Conservation (phyloP, 345 rosid species). For the Gynandropsis gynandra region DNA sequence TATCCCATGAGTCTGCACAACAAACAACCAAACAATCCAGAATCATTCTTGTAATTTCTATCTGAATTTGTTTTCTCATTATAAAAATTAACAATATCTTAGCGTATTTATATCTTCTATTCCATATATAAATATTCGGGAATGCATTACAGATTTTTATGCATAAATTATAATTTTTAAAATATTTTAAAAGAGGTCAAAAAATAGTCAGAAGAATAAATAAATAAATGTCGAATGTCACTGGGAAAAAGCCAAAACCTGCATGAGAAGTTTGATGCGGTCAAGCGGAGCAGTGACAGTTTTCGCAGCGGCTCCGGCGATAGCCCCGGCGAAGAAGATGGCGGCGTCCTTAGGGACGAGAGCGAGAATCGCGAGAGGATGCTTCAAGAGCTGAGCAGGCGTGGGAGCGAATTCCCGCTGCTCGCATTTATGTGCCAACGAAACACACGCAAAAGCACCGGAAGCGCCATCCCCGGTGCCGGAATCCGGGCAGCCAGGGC, state of each 20-base stretch:
- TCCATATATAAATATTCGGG: too few species aligned
- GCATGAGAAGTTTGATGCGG: conserved; percentile 94
- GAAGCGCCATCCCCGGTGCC: conserved; percentile 17
- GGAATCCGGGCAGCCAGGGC: not conserved
- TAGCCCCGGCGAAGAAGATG: conserved; percentile 82
- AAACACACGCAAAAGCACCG: conserved; percentile 50
- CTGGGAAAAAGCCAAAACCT: conserved; percentile 38
- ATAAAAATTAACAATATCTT: too few species aligned
- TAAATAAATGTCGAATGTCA: not conserved
- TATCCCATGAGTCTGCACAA: conserved; percentile 68
- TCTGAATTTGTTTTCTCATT: too few species aligned
- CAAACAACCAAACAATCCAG: not conserved
- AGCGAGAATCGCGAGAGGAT: conserved; percentile 68
- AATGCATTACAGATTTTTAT: too few species aligned
- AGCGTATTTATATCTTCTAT: too few species aligned
- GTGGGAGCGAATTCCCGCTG: conserved; percentile 48
- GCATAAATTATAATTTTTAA: too few species aligned
- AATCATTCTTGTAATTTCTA: too few species aligned
- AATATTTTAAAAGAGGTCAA: too few species aligned
- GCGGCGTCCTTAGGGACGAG: conserved; percentile 68
- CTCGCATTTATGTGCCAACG: conserved; percentile 51
- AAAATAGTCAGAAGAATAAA: not conserved
- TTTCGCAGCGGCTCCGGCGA: conserved; percentile 95
- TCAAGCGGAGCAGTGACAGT: conserved; percentile 92
- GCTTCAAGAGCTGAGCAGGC: conserved; percentile 51